Percentiles rank a stretch among this genome's conserved stretches.
These are phyloP conservation scores for Barnettozyma californica DNA, from an alignment of 805 yeast genomes.

Conservation along the genomic window DNA sequence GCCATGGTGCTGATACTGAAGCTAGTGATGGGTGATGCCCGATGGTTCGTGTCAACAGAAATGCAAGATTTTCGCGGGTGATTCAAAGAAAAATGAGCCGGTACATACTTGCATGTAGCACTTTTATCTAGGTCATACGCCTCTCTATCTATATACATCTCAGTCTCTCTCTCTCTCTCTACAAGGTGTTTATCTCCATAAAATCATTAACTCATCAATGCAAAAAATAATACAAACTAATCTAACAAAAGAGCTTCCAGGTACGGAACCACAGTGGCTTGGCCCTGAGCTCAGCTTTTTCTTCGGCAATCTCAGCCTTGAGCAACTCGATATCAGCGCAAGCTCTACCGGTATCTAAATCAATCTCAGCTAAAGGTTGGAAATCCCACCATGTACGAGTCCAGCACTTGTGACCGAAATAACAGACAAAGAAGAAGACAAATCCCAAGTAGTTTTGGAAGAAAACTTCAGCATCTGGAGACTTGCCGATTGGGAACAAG, in stretches of 20 bases:
- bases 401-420: conserved; percentile 39
- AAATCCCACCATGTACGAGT: conserved; percentile 36
- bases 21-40: too few relatives aligned
- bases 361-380: conserved; percentile 44
- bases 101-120: too few relatives aligned
- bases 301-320: conserved; percentile 53
- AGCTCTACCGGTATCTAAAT: conserved; percentile 60
- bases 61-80: not conserved
- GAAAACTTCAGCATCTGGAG: conserved; percentile 31
- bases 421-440: conserved; percentile 34
- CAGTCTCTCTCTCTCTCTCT: too few relatives aligned
- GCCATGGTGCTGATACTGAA: conserved; percentile 1
- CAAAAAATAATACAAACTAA: conserved; percentile 13
- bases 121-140: too few relatives aligned
- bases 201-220: not conserved
- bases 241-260: conserved; percentile 57
- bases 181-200: too few relatives aligned
- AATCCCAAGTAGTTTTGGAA: conserved; percentile 39
- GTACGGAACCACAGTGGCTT: conserved; percentile 43
- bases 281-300: conserved; percentile 42
- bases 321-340: conserved; percentile 52
- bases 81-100: too few relatives aligned
- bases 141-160: too few relatives aligned
- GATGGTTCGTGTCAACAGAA: not conserved
- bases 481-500: conserved; percentile 37